Evolutionary conservation across 169 alveolate genomes (phyloP).

Genomic region (Ichthyophthirius multifiliis): DNA sequence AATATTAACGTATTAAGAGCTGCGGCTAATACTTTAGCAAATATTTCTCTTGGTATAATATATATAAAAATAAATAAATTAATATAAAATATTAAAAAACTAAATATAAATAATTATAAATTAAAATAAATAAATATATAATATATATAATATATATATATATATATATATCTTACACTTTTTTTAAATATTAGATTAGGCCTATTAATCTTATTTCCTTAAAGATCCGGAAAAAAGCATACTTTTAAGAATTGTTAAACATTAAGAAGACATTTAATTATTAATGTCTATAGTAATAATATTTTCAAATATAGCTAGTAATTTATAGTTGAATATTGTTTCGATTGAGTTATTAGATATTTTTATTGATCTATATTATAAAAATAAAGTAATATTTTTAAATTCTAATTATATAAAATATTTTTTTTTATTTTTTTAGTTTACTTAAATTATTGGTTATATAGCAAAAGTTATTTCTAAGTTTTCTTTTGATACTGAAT

Average conservation of each 20-base stretch:
- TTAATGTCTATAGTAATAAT: slow-evolving; percentile 20
- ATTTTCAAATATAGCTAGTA: slow-evolving; percentile 19
- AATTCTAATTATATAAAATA: not conserved
- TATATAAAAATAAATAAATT: not conserved
- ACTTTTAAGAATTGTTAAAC: not conserved
- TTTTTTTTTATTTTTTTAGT: not conserved
- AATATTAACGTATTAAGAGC: slow-evolving; percentile 34
- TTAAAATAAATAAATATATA: no score
- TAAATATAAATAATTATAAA: no score
- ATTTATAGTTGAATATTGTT: slow-evolving; percentile 4
- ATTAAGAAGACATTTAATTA: slow-evolving; percentile 10
- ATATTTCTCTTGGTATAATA: slow-evolving; percentile 16
- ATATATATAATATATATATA: no score
- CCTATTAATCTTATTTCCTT: slow-evolving; percentile 15
- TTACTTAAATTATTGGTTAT: slow-evolving; percentile 33
- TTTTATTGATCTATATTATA: slow-evolving; percentile 17
- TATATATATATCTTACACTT: no score
- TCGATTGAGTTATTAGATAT: slow-evolving; percentile 22
- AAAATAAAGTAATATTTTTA: slow-evolving; percentile 1
- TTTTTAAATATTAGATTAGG: slow-evolving; percentile 2
- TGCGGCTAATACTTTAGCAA: slow-evolving; percentile 38
- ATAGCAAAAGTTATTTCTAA: slow-evolving; percentile 19
- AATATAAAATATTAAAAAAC: not conserved
- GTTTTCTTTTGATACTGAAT: slow-evolving; percentile 17
- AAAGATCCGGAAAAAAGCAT: slow-evolving; percentile 47